A percentile compares a stretch with the other conserved stretches of the same genome.
Conservation (phyloP, 345 rosid genomes). For the Excoecaria cochinchinensis region DNA sequence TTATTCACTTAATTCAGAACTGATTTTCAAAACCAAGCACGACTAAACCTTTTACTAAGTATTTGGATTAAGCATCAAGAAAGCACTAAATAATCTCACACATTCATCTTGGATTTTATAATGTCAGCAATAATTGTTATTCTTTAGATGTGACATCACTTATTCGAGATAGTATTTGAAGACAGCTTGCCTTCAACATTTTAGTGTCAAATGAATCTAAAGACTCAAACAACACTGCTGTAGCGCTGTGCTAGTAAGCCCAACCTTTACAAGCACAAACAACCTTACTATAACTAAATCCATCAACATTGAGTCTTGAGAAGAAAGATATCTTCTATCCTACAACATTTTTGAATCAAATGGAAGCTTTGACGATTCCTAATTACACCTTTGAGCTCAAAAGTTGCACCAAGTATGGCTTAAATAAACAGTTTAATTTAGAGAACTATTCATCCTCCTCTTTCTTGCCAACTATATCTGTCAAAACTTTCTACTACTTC, state of each 20-base stretch:
- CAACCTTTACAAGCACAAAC: background rate
- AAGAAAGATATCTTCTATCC: background rate
- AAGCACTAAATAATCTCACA: background rate
- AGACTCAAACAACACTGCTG: background rate
- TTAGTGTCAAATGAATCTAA: background rate
- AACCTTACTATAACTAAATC: background rate
- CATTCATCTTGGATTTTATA: background rate
- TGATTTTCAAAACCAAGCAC: no score
- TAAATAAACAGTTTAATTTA: no score
- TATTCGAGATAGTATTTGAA: background rate
- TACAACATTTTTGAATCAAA: background rate
- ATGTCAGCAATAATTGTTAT: background rate
- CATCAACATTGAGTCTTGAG: background rate
- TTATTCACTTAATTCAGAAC: no score
- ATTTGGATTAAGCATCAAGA: background rate
- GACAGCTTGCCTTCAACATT: background rate
- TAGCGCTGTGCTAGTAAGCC: background rate
- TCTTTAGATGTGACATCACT: background rate
- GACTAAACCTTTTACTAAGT: no score
- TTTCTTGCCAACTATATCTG: background rate
- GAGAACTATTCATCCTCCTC: background rate
- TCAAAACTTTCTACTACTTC: background rate
- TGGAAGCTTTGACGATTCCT: background rate
- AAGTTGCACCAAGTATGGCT: background rate
- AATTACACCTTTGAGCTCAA: background rate